A percentile compares a stretch with the other conserved stretches of the same genome.
Evolutionary conservation across 2,329 filamentous ascomycete species (phyloP).

Genomic region (Cladosporium sp.): DNA sequence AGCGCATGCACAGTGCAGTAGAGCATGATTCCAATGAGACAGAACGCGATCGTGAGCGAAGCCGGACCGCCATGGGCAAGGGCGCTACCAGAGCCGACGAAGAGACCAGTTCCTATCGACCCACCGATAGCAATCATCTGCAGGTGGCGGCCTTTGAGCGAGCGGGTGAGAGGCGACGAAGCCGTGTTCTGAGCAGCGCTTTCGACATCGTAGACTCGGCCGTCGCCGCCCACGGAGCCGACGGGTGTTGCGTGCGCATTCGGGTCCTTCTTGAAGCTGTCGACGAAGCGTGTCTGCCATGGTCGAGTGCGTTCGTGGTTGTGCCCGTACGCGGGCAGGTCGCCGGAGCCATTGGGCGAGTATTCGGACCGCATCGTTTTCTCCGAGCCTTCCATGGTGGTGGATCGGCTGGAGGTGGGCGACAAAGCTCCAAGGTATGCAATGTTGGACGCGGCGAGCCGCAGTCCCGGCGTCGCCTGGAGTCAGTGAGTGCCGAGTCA

Average conservation of each 20-base stretch:
- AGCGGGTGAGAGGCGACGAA: slow-evolving; percentile 63
- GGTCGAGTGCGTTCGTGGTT: slow-evolving; percentile 1
- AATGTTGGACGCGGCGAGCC: too few relatives aligned
- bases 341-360: slow-evolving; percentile 16
- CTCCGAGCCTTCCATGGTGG: slow-evolving; percentile 20
- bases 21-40: slow-evolving; percentile 29
- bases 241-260: slow-evolving; percentile 46
- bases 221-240: slow-evolving; percentile 45
- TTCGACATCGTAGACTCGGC: slow-evolving; percentile 58
- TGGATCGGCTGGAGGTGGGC: background rate
- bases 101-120: slow-evolving; percentile 53
- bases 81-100: slow-evolving; percentile 29
- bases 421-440: too few relatives aligned
- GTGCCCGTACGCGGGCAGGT: slow-evolving; percentile 10
- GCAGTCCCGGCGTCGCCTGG: too few relatives aligned
- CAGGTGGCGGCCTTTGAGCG: slow-evolving; percentile 72
- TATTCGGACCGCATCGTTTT: slow-evolving; percentile 15
- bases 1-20: slow-evolving; percentile 30
- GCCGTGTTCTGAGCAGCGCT: slow-evolving; percentile 57
- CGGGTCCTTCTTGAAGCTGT: slow-evolving; percentile 60
- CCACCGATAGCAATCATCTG: slow-evolving; percentile 98
- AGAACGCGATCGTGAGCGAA: slow-evolving; percentile 28
- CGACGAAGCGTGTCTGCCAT: slow-evolving; percentile 37
- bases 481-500: background rate
- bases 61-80: slow-evolving; percentile 30